Conservation (phyloP, 768 basidiomycete genomes). For the Mycena sanguinolenta region DNA sequence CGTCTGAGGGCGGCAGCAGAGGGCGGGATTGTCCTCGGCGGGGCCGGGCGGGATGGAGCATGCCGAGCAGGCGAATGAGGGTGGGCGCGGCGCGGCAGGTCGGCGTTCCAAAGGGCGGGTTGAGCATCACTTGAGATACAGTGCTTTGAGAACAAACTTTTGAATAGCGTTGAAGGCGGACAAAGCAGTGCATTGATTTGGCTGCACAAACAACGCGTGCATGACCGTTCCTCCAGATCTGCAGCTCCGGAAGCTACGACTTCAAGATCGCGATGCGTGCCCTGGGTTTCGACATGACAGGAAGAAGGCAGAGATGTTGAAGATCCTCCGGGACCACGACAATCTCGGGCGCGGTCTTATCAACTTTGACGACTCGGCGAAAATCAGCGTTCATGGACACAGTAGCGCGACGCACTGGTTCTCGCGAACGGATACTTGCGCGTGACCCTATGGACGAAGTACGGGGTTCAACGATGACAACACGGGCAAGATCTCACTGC, state of each 20-base stretch:
- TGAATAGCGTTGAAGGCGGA: too few species aligned
- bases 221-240: too few species aligned
- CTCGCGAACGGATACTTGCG: conserved; percentile 85
- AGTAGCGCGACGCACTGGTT: conserved; percentile 29
- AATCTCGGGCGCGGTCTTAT: conserved; percentile 86
- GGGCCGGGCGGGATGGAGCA: too few species aligned
- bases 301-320: conserved; percentile 98
- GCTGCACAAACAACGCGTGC: conserved; percentile 19
- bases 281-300: conserved; percentile 93
- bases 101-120: too few species aligned
- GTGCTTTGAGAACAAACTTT: too few species aligned
- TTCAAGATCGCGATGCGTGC: conserved; percentile 99
- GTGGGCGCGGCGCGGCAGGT: too few species aligned
- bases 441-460: conserved; percentile 98
- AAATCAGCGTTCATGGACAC: conserved; percentile 69
- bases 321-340: conserved; percentile 92
- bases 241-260: too few species aligned
- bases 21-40: too few species aligned
- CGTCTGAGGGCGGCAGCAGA: too few species aligned
- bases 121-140: too few species aligned
- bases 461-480: conserved; percentile 96
- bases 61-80: too few species aligned
- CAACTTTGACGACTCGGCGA: conserved; percentile 94
- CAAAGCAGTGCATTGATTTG: neutral
- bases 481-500: conserved; percentile 93